Evolutionary conservation across 2,329 filamentous ascomycete genomes (phyloP).

Genomic region (Fusarium irregulare): DNA sequence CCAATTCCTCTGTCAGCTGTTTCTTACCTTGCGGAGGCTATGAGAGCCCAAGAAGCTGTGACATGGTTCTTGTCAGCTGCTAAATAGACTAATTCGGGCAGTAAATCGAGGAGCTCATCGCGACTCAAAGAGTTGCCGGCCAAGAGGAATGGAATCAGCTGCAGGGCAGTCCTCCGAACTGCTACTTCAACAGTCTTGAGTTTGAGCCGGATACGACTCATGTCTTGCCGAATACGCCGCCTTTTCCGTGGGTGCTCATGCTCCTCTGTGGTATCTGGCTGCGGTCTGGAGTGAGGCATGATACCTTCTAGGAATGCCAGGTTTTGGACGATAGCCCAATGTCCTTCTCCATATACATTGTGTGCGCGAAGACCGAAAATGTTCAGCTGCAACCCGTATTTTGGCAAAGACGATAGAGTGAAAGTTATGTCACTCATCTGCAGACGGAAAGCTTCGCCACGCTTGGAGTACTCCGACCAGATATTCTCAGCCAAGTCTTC

Average conservation of each 20-base stretch:
- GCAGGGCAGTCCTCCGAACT: conserved; percentile 64
- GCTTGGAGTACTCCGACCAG: conserved; percentile 80
- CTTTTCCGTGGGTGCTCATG: conserved; percentile 65
- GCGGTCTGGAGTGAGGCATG: conserved; percentile 45
- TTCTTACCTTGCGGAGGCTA: conserved; percentile 81
- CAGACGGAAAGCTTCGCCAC: conserved; percentile 76
- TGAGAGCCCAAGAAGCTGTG: conserved; percentile 82
- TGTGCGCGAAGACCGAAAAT: conserved; percentile 66
- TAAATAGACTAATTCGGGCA: conserved; percentile 68
- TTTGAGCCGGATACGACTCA: conserved; percentile 62
- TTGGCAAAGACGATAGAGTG: conserved; percentile 56
- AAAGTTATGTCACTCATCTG: conserved; percentile 82
- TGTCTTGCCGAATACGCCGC: conserved; percentile 56
- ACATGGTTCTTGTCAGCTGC: conserved; percentile 76
- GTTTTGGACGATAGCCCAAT: conserved; percentile 70
- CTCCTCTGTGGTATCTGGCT: conserved; percentile 43
- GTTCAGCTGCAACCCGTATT: conserved; percentile 59
- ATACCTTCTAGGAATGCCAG: conserved; percentile 68
- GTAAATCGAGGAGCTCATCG: conserved; percentile 65
- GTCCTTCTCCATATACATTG: conserved; percentile 65
- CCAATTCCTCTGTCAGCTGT: too few relatives aligned
- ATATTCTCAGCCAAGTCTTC: conserved; percentile 76
- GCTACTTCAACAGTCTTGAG: conserved; percentile 58
- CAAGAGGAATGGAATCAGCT: conserved; percentile 68
- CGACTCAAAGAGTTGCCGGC: conserved; percentile 57